Base-by-base conservation (phyloP, 306 rosid species). In the Vigna unguiculata region DNA sequence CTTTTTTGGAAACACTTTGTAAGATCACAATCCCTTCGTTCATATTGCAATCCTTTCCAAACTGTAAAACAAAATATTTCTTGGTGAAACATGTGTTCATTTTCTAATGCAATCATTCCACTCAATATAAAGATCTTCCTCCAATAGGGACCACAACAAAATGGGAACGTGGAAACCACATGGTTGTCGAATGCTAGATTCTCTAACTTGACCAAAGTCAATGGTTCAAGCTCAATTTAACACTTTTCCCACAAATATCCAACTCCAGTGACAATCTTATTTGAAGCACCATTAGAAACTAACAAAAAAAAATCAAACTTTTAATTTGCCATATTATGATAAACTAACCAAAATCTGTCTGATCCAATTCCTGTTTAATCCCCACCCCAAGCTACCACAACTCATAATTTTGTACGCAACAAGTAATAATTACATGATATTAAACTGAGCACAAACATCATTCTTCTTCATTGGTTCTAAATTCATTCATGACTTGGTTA, bases 101-200 rank as follows among this genome's bases (percentile, higher is more conserved):
- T 38, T 34, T n/a, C 16, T 17, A 36, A n/a, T 59, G 66, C 47
- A 16, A 62, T 11, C 4, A 24, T 34, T n/a, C 69, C 47, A 16
- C 34, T 1, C 38, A 30, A 48, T 48, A 38, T 52, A 19, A 52
- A 52, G 21, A 47, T 7, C 52, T 17, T 71, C 54, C 51, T 32
- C 51, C 47, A 0, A 53, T 34, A 14, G 75, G 63, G 48, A 53
- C 61, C 83, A 72, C 78, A 41, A 7, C 28, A 34, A 80, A 64
- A 80, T 55, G 52, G 34, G 19, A 43, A 28, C 6, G 30, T 72
- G 20, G 1, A 54, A 6, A 80, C 14, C 34, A 64, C 32, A 64
- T 20, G 11, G 71, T 65, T 40, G 17, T 19, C 6, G 52, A 65
- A 20, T 40, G 13, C 9, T 14, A 62, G 22, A 55, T 10, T 1